Conservation (phyloP, 23 red algal genomes). For the Chondrus crispus region DNA sequence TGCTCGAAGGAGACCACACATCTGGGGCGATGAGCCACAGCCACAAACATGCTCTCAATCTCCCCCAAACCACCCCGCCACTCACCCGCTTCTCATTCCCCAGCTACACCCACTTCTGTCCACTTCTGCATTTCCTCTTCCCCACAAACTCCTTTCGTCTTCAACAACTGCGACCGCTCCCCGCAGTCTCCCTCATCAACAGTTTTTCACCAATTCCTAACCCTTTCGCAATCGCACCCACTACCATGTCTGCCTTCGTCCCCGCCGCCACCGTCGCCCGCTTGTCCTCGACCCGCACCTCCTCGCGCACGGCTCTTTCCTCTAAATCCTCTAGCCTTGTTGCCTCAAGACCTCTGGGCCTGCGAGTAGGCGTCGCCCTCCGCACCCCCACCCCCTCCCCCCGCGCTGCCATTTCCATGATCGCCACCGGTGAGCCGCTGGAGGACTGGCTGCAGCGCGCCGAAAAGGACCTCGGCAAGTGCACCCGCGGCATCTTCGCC, state of each 20-base stretch:
- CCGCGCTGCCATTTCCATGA: neutral
- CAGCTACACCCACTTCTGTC: neutral
- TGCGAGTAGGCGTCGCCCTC: neutral
- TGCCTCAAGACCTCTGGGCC: neutral
- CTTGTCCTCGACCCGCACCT: neutral
- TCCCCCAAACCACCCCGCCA: neutral
- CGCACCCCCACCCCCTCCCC: neutral
- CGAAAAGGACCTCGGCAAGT: slow-evolving; percentile 74
- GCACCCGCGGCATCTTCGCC: slow-evolving; percentile 78
- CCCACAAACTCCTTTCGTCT: neutral
- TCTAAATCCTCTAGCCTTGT: neutral
- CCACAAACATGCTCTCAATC: neutral
- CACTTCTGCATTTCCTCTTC: neutral
- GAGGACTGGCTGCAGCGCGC: slow-evolving; percentile 70
- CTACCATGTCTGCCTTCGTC: slow-evolving; percentile 37
- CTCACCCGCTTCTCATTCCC: neutral
- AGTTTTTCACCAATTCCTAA: no score
- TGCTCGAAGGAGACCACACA: neutral
- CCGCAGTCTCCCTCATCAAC: no score
- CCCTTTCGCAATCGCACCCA: neutral
- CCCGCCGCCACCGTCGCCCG: neutral
- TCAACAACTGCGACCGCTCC: no score
- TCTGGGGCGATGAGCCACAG: neutral
- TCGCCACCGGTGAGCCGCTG: slow-evolving; percentile 56
- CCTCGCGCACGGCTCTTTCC: neutral